Evolutionary conservation across 2,329 filamentous ascomycete genomes (phyloP).

Genomic region (Gaeumannomyces sp.): DNA sequence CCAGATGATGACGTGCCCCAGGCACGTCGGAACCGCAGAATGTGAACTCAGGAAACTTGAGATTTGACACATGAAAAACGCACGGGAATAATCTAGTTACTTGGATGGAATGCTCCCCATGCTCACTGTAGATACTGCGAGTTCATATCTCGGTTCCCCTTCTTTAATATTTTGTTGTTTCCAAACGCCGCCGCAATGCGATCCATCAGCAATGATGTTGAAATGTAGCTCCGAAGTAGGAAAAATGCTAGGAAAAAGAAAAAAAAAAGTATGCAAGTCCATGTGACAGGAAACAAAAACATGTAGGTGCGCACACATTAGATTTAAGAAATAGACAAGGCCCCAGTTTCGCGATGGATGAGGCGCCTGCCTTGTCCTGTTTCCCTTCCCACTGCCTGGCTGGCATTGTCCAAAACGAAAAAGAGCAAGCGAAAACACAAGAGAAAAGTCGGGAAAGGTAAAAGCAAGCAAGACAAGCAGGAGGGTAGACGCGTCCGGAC

Average conservation of each 20-base stretch:
- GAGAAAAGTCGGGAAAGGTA: neutral
- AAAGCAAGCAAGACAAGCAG: neutral
- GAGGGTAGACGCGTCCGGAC: neutral
- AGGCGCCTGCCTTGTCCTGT: neutral
- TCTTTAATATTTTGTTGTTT: neutral
- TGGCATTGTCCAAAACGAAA: conserved; percentile 1
- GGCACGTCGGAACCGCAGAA: too few species aligned
- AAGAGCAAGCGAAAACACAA: neutral
- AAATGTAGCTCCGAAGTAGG: neutral
- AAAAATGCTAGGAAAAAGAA: neutral
- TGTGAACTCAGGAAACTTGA: neutral
- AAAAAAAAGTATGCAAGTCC: neutral
- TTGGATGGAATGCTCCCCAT: neutral
- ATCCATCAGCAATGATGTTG: neutral
- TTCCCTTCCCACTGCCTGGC: neutral
- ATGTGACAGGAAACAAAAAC: neutral
- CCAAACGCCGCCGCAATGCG: conserved; percentile 4
- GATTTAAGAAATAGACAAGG: neutral
- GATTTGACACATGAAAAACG: neutral
- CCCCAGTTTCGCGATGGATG: neutral
- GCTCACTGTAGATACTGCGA: neutral
- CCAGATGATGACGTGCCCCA: too few species aligned
- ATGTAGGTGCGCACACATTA: neutral
- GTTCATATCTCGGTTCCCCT: neutral
- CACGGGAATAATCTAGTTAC: neutral